Conservation (phyloP, 1,139 yeast genomes). For the Suhomyces ambrosiae region DNA sequence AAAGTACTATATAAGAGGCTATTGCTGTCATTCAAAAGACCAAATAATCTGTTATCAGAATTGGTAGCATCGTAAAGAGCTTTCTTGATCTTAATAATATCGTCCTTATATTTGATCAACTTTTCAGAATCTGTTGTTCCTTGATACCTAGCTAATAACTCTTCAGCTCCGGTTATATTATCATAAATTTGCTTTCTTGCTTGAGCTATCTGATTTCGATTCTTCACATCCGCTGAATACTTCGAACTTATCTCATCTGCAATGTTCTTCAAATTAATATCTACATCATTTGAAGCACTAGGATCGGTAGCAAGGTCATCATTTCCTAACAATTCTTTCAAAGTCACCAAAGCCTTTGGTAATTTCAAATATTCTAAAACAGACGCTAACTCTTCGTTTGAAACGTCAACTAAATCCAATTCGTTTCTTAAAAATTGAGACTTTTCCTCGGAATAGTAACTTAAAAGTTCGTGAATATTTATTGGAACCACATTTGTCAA, state of each 20-base stretch:
- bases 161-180: slow-evolving; percentile 43
- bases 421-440: slow-evolving; percentile 75
- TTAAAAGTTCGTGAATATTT: slow-evolving; percentile 81
- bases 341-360: slow-evolving; percentile 64
- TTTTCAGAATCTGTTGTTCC: slow-evolving; percentile 14
- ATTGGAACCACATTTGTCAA: slow-evolving; percentile 84
- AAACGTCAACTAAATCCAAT: slow-evolving; percentile 73
- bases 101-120: slow-evolving; percentile 40
- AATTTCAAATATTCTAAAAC: slow-evolving; percentile 78
- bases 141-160: slow-evolving; percentile 14
- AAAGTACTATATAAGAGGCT: slow-evolving; percentile 29
- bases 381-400: slow-evolving; percentile 76
- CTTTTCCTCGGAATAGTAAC: slow-evolving; percentile 87
- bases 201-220: slow-evolving; percentile 27
- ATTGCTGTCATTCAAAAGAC: slow-evolving; percentile 31
- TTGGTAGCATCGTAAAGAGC: slow-evolving; percentile 68
- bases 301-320: slow-evolving; percentile 7
- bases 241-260: slow-evolving; percentile 32
- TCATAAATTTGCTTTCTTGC: slow-evolving; percentile 45
- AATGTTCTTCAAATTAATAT: slow-evolving; percentile 20
- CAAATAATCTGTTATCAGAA: slow-evolving; percentile 62
- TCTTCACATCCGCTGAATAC: slow-evolving; percentile 25
- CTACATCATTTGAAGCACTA: slow-evolving; percentile 16
- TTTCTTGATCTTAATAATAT: slow-evolving; percentile 58
- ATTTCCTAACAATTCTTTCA: slow-evolving; percentile 41